These are phyloP conservation scores for Amanita thiersii DNA, from an alignment of 768 basidiomycete species.

Conservation along the genomic window DNA sequence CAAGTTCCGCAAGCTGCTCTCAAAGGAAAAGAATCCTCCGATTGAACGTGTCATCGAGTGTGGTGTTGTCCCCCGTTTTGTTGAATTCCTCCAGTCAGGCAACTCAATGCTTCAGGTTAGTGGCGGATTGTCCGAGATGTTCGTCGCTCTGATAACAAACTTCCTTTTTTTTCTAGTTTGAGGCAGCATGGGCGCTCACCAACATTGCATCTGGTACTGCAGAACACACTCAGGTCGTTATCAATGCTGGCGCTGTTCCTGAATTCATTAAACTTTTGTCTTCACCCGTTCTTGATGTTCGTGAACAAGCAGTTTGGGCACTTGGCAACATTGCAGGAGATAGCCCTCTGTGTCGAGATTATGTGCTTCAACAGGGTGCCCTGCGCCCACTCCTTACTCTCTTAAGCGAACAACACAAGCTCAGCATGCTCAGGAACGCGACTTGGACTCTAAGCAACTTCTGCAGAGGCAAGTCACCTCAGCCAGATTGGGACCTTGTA, in stretches of 20 bases:
- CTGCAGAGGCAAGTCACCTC: constrained; percentile 95
- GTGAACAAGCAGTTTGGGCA: constrained; percentile 99
- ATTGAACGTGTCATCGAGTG: constrained; percentile 98
- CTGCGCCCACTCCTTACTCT: constrained; percentile 85
- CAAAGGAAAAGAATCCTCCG: constrained; percentile 99
- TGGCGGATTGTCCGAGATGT: constrained; percentile 10
- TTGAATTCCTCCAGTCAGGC: constrained; percentile 80
- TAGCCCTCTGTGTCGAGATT: constrained; percentile 94
- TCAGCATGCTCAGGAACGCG: constrained; percentile 97
- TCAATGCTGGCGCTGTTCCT: constrained; percentile 88
- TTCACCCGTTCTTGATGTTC: constrained; percentile 91
- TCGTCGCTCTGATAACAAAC: constrained; percentile 2
- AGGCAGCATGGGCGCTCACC: constrained; percentile 96
- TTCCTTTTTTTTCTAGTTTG: constrained; percentile 50
- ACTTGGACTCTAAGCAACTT: constrained; percentile 99
- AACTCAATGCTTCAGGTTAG: constrained; percentile 80
- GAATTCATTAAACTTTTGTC: constrained; percentile 96
- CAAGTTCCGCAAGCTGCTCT: constrained; percentile 96
- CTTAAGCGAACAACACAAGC: constrained; percentile 94
- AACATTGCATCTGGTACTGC: constrained; percentile 98
- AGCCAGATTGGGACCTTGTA: constrained; percentile 96
- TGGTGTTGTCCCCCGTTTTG: constrained; percentile 94
- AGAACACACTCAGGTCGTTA: constrained; percentile 97
- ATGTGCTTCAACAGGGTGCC: constrained; percentile 90
- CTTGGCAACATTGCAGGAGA: constrained; percentile 99